Percentiles rank a stretch among this genome's conserved stretches.
phyloP scores from a whole-genome alignment of 805 yeast species.

The Yamadazyma ubonensis region DNA sequence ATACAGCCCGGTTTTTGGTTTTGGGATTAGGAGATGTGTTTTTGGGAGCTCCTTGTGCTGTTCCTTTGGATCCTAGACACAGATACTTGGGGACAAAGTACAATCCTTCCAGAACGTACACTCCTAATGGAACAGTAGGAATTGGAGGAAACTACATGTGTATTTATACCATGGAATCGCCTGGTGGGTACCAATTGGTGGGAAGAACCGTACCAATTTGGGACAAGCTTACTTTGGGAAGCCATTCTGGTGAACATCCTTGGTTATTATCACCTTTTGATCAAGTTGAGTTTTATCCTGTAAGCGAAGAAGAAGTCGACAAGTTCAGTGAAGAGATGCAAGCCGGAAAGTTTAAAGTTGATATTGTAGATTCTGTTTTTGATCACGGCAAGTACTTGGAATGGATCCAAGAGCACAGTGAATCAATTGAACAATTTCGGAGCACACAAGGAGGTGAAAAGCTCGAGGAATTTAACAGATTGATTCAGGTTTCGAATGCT shows the following conservation, averaged over 20 bases:
- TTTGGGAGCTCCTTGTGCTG: slow-evolving; percentile 98
- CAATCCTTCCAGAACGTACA: slow-evolving; percentile 93
- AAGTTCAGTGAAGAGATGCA: slow-evolving; percentile 65
- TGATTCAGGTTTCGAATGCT: slow-evolving; percentile 78
- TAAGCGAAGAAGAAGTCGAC: slow-evolving; percentile 80
- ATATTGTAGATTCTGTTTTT: slow-evolving; percentile 73
- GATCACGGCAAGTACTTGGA: slow-evolving; percentile 74
- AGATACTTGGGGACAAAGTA: slow-evolving; percentile 89
- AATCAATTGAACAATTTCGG: slow-evolving; percentile 68
- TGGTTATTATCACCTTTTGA: slow-evolving; percentile 94
- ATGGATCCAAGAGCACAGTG: slow-evolving; percentile 75
- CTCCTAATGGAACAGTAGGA: slow-evolving; percentile 97
- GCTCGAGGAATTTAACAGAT: slow-evolving; percentile 77
- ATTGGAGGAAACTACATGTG: slow-evolving; percentile 99
- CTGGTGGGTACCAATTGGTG: slow-evolving; percentile 96
- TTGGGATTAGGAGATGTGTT: slow-evolving; percentile 96
- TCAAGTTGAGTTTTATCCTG: slow-evolving; percentile 93
- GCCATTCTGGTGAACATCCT: slow-evolving; percentile 59
- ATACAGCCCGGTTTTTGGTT: slow-evolving; percentile 87
- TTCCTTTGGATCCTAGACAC: slow-evolving; percentile 95
- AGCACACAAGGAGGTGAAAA: slow-evolving; percentile 74
- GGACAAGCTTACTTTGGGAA: slow-evolving; percentile 86
- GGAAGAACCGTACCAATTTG: slow-evolving; percentile 97
- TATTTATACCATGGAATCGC: slow-evolving; percentile 96
- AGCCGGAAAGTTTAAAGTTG: slow-evolving; percentile 77